These are phyloP conservation scores for Didymella lethalis DNA, from an alignment of 2,329 filamentous ascomycete species.

Conservation along the genomic window DNA sequence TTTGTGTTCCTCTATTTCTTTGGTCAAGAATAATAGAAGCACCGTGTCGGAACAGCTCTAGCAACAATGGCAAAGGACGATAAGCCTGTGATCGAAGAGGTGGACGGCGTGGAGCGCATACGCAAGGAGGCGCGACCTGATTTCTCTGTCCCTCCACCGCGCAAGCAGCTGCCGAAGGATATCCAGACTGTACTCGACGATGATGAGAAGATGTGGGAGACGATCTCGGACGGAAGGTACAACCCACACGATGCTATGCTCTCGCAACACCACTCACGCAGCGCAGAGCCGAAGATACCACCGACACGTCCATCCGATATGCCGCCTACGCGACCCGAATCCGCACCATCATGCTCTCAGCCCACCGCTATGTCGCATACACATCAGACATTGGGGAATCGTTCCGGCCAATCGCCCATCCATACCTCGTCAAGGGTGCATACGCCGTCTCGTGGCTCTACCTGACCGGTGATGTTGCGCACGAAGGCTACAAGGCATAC, in stretches of 20 bases:
- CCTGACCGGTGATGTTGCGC: slow-evolving; percentile 84
- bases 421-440: slow-evolving; percentile 78
- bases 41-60: neutral
- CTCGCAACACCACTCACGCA: neutral
- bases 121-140: slow-evolving; percentile 57
- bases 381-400: slow-evolving; percentile 96
- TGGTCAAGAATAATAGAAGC: too few relatives aligned
- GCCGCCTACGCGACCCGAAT: slow-evolving; percentile 88
- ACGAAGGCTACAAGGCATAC: slow-evolving; percentile 97
- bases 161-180: slow-evolving; percentile 61
- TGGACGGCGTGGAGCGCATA: slow-evolving; percentile 52
- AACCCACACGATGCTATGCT: slow-evolving; percentile 39
- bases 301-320: slow-evolving; percentile 85
- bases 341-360: slow-evolving; percentile 85
- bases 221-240: slow-evolving; percentile 80
- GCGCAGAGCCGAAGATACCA: slow-evolving; percentile 76
- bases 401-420: slow-evolving; percentile 91
- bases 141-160: slow-evolving; percentile 58
- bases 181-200: slow-evolving; percentile 65
- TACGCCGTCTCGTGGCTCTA: slow-evolving; percentile 96
- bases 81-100: slow-evolving; percentile 31
- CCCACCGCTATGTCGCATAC: slow-evolving; percentile 96
- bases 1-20: neutral
- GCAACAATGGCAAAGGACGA: slow-evolving; percentile 51
- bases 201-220: slow-evolving; percentile 74